These are phyloP conservation scores for Hypoxylon lenormandii DNA, from an alignment of 495 filamentous ascomycete genomes.

Conservation along the genomic window DNA sequence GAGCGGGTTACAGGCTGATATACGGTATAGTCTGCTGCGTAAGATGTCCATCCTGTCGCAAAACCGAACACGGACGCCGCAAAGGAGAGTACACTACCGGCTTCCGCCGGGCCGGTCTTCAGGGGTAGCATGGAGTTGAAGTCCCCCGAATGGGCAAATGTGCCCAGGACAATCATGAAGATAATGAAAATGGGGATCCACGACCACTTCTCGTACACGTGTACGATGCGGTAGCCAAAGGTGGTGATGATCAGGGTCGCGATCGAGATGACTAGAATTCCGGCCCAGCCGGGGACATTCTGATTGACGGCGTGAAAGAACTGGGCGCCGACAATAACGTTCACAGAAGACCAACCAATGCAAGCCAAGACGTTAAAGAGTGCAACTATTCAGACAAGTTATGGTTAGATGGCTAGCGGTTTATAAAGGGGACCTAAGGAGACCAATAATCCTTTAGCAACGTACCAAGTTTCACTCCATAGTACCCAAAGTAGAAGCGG, in stretches of 20 bases:
- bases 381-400: slow-evolving; percentile 64
- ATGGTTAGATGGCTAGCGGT: slow-evolving; percentile 19
- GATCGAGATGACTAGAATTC: slow-evolving; percentile 79
- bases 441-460: slow-evolving; percentile 15
- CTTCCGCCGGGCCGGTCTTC: slow-evolving; percentile 68
- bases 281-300: slow-evolving; percentile 77
- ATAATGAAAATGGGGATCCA: slow-evolving; percentile 83
- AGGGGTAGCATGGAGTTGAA: slow-evolving; percentile 76
- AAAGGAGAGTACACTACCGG: slow-evolving; percentile 76
- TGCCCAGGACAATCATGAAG: slow-evolving; percentile 79
- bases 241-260: slow-evolving; percentile 77
- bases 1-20: slow-evolving; percentile 76
- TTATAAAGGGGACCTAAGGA: too few relatives aligned
- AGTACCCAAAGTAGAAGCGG: slow-evolving; percentile 82
- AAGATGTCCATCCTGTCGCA: slow-evolving; percentile 82
- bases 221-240: slow-evolving; percentile 85
- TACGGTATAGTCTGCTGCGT: slow-evolving; percentile 85
- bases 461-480: slow-evolving; percentile 76
- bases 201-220: slow-evolving; percentile 80
- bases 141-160: slow-evolving; percentile 78
- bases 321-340: slow-evolving; percentile 85
- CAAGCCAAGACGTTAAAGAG: slow-evolving; percentile 81
- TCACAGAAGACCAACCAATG: slow-evolving; percentile 80
- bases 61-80: slow-evolving; percentile 81
- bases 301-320: slow-evolving; percentile 80